Conservation (phyloP, 345 rosid species). For the Citrus reticulata region DNA sequence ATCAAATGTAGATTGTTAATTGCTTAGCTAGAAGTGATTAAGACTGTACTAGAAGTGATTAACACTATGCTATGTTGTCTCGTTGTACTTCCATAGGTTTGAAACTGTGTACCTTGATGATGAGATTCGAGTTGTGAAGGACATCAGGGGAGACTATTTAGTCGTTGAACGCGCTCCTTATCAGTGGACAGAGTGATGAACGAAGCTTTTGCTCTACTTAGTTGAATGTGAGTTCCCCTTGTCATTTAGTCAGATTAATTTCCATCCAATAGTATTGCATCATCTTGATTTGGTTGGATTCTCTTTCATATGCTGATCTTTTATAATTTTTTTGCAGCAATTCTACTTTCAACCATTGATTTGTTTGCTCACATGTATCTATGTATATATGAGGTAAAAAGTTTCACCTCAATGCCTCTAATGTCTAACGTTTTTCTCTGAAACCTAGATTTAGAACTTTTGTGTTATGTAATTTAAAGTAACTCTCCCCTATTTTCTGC, state of each 20-base stretch:
- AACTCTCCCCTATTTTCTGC: not conserved
- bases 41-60: not conserved
- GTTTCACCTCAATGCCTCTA: not conserved
- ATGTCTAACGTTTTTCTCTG: not conserved
- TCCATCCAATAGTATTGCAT: not conserved
- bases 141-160: constrained; percentile 72
- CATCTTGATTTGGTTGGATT: not conserved
- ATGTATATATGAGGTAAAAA: not conserved
- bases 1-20: not conserved
- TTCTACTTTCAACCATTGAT: not conserved
- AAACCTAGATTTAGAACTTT: not conserved
- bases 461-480: not conserved
- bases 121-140: constrained; percentile 75
- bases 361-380: not conserved
- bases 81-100: constrained; percentile 41
- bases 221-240: constrained; percentile 17
- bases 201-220: not conserved
- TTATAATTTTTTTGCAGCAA: not conserved
- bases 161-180: constrained; percentile 65
- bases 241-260: not conserved
- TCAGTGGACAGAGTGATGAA: constrained; percentile 47
- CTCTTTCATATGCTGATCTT: not conserved
- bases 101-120: constrained; percentile 58
- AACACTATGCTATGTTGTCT: not conserved
- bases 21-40: not conserved